Conservation (phyloP, 306 rosid genomes). For the Cucumis hystrix region DNA sequence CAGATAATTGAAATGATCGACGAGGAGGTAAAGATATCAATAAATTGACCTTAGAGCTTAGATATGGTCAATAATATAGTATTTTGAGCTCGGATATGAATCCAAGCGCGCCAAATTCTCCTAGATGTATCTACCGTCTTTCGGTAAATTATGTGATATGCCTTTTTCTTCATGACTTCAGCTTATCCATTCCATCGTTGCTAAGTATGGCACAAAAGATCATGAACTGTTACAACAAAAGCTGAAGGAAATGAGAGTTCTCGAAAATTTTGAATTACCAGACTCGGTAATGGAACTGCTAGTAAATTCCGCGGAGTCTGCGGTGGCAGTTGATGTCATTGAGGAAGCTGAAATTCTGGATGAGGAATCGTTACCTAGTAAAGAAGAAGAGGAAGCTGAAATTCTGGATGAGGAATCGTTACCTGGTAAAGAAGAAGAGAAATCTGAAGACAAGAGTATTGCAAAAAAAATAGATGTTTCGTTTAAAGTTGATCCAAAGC, state of each 20-base stretch:
- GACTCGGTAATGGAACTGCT: constrained; percentile 40
- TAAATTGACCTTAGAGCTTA: background rate
- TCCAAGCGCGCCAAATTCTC: background rate
- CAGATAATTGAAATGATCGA: constrained; percentile 80
- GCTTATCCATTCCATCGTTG: constrained; percentile 53
- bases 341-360: constrained; percentile 25
- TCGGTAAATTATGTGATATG: background rate
- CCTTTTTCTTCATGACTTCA: constrained; percentile 27
- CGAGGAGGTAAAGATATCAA: constrained; percentile 47
- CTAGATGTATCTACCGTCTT: background rate
- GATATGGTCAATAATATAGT: background rate
- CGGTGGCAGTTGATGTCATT: constrained; percentile 7
- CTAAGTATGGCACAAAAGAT: constrained; percentile 55
- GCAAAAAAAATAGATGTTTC: constrained; percentile 14
- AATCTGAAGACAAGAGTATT: constrained; percentile 14
- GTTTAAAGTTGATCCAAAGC: constrained; percentile 27
- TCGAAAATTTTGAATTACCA: constrained; percentile 84
- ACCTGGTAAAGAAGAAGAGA: constrained; percentile 19
- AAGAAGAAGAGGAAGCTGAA: constrained; percentile 28
- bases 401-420: constrained; percentile 4
- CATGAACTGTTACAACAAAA: constrained; percentile 47
- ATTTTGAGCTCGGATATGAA: background rate
- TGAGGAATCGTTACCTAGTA: constrained; percentile 6
- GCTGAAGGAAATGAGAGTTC: constrained; percentile 72
- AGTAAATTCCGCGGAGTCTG: constrained; percentile 29